Percentiles rank a stretch among this genome's conserved stretches.
Evolutionary conservation across 805 yeast genomes (phyloP).

Genomic region (Wickerhamiella sergipiensis): DNA sequence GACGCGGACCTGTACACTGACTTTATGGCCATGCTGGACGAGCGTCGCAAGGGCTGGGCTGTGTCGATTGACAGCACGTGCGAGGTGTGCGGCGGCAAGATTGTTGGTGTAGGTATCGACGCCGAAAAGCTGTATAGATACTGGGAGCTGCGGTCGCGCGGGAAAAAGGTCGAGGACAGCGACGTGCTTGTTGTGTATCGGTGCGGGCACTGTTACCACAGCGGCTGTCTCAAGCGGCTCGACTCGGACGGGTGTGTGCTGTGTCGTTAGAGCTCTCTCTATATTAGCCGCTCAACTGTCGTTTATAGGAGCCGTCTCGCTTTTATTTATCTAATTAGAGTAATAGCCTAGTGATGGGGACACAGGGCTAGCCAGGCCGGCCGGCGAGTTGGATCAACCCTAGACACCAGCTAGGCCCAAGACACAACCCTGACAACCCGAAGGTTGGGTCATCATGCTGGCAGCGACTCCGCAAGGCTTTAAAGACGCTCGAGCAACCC

Average conservation of each 20-base stretch:
- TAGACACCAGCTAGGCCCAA: too few relatives aligned
- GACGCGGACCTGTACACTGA: constrained; percentile 42
- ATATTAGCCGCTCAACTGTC: too few relatives aligned
- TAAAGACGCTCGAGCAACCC: constrained; percentile 2
- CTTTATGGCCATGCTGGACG: constrained; percentile 30
- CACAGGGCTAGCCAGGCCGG: too few relatives aligned
- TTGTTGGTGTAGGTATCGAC: constrained; percentile 56
- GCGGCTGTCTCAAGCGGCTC: constrained; percentile 7
- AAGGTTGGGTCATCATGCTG: background rate
- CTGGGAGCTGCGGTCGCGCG: constrained; percentile 11
- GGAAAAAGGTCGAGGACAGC: background rate
- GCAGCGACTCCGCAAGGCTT: constrained; percentile 6
- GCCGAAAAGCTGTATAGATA: constrained; percentile 31
- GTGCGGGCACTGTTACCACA: constrained; percentile 15
- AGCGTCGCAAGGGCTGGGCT: constrained; percentile 51
- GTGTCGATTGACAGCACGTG: constrained; percentile 40
- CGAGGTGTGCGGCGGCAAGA: constrained; percentile 57
- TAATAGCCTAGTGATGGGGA: too few relatives aligned
- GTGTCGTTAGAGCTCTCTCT: background rate
- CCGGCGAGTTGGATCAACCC: too few relatives aligned
- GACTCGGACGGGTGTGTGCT: background rate
- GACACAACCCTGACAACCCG: too few relatives aligned
- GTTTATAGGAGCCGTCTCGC: too few relatives aligned
- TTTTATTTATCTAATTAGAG: too few relatives aligned
- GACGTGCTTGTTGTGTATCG: constrained; percentile 11